Evolutionary conservation across 768 basidiomycete genomes (phyloP).

Genomic region (Termitomyces sp.): DNA sequence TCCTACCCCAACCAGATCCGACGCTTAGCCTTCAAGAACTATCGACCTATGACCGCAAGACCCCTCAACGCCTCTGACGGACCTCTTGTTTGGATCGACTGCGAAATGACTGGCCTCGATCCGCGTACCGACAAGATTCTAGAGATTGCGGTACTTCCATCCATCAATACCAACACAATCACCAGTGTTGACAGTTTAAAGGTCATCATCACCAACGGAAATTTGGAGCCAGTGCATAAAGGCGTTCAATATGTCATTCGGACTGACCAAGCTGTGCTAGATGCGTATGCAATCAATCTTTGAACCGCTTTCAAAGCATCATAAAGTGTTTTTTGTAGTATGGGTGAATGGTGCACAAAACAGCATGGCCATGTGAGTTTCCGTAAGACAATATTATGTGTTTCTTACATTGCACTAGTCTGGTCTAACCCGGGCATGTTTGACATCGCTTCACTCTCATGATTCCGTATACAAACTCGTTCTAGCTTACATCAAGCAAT

Average conservation of each 20-base stretch:
- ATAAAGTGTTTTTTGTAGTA: slow-evolving; percentile 37
- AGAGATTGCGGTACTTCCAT: slow-evolving; percentile 64
- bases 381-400: neutral
- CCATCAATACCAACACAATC: neutral
- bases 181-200: slow-evolving; percentile 21
- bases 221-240: slow-evolving; percentile 74
- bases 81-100: slow-evolving; percentile 81
- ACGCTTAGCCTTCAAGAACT: neutral
- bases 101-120: slow-evolving; percentile 83
- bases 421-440: slow-evolving; percentile 76
- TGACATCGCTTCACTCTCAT: slow-evolving; percentile 61
- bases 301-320: neutral
- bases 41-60: slow-evolving; percentile 6
- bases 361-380: slow-evolving; percentile 69
- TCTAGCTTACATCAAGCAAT: slow-evolving; percentile 74
- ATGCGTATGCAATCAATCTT: slow-evolving; percentile 44
- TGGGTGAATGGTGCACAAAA: slow-evolving; percentile 83
- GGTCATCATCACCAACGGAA: slow-evolving; percentile 86
- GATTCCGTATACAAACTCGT: slow-evolving; percentile 57
- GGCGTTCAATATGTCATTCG: slow-evolving; percentile 74
- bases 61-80: slow-evolving; percentile 48
- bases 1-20: neutral
- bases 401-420: slow-evolving; percentile 39
- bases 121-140: slow-evolving; percentile 63
- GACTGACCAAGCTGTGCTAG: slow-evolving; percentile 64